Base-by-base conservation (phyloP, 2,329 filamentous ascomycete genomes). In the Chrysosporium keratinophilum region DNA sequence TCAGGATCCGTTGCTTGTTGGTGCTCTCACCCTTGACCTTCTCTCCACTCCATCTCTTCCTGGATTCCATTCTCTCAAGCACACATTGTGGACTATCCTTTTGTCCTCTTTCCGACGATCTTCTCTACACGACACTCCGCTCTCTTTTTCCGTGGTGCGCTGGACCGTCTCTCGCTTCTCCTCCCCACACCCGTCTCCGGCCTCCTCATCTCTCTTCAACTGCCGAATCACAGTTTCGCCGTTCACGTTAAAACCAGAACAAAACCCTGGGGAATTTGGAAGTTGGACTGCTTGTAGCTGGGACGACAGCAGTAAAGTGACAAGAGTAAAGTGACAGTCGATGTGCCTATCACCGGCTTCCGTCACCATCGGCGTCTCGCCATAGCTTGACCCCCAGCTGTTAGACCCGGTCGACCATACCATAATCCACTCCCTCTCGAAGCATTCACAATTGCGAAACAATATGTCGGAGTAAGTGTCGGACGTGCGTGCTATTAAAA, bases 381-480 rank as follows among this genome's bases (percentile, higher is more conserved):
- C 10, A 37, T 37, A 12, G 43, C 43, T 14, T 4, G 1, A 9
- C 15, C 17, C n/a, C n/a, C n/a, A 34, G n/a, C 43, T n/a, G 43
- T 5, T 14, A 4, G 15, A 35, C 14, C 23, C 35, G 11, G n/a
- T 37, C 10, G 35, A 11, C 10, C n/a, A 9, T 28, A 28, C 23
- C 23, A 28, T 4, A 28, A 28, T 7, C 23, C 35, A 37, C n/a
- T 5, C 35, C 11, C 10, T 37, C 4, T 37, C 35, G 35, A 37
- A 7, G 12, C 10, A 6, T 14, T 35, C 33, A 3, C 9, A 14
- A 37, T 37, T n/a, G 33, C 33, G 9, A 47, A 11, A 15, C 34
- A 51, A 35, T 20, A 51, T 51, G 40, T 44, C 40, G 7, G 15
- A 37, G 15, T 51, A 50, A 39, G 17, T n/a, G 17, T 28, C 19